Conservation (phyloP, 1,139 yeast genomes). For the Kodamaea sp. region DNA sequence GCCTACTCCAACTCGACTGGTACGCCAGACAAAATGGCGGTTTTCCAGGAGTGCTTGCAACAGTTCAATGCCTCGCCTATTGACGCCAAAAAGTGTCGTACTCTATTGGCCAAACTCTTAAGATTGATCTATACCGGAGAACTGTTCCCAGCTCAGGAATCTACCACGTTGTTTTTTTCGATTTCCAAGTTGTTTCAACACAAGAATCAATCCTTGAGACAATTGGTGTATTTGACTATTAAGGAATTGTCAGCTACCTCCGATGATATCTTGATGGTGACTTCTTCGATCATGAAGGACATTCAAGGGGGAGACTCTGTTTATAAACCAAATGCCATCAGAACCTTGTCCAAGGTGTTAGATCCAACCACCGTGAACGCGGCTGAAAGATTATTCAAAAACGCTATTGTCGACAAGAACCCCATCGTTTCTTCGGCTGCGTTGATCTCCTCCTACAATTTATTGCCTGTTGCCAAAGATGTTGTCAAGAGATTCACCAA, state of each 20-base stretch:
- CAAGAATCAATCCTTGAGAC: conserved; percentile 87
- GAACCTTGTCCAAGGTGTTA: conserved; percentile 86
- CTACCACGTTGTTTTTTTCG: conserved; percentile 90
- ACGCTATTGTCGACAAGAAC: conserved; percentile 88
- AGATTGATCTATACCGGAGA: conserved; percentile 82
- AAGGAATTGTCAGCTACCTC: conserved; percentile 85
- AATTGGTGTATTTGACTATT: conserved; percentile 89
- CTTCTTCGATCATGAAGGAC: conserved; percentile 97
- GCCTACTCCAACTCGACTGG: conserved; percentile 53
- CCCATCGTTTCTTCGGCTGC: conserved; percentile 93
- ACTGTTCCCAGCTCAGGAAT: conserved; percentile 82
- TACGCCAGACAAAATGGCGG: conserved; percentile 92
- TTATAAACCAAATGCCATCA: conserved; percentile 91
- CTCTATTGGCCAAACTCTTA: conserved; percentile 69
- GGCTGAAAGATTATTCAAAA: conserved; percentile 89
- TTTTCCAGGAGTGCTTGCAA: conserved; percentile 92
- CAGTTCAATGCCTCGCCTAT: conserved; percentile 93
- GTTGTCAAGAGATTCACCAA: conserved; percentile 92
- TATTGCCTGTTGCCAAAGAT: conserved; percentile 86
- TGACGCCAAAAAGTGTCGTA: conserved; percentile 83
- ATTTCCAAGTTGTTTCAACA: conserved; percentile 94
- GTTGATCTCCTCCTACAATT: conserved; percentile 83
- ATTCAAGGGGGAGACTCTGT: conserved; percentile 85
- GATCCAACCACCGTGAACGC: conserved; percentile 93
- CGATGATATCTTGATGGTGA: conserved; percentile 94